Percentiles rank a stretch among this genome's conserved stretches.
These are phyloP conservation scores for Athelia psychrophila DNA, from an alignment of 1,284 basidiomycete genomes.

Conservation along the genomic window DNA sequence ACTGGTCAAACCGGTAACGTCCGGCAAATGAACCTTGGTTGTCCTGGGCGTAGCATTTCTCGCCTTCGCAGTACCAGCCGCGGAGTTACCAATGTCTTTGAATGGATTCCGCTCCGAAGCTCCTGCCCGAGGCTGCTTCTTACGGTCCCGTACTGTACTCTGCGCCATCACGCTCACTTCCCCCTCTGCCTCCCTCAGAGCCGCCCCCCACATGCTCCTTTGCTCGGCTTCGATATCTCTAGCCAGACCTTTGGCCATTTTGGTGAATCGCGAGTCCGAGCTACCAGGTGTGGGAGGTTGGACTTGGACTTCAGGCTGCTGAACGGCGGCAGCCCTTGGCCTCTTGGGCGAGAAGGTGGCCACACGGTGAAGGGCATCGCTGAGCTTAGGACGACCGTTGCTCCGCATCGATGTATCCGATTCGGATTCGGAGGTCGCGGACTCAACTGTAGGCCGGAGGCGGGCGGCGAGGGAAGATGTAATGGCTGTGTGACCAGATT, in stretches of 20 bases:
- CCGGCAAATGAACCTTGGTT: conserved; percentile 55
- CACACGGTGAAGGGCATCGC: conserved; percentile 61
- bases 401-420: conserved; percentile 9
- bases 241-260: conserved; percentile 50
- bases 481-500: conserved; percentile 44
- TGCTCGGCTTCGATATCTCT: conserved; percentile 51
- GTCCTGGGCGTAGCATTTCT: conserved; percentile 19
- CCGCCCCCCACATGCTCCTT: conserved; percentile 12
- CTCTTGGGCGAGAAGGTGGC: conserved; percentile 68
- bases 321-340: conserved; percentile 31
- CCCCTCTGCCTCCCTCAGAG: conserved; percentile 11
- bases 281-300: conserved; percentile 58
- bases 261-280: conserved; percentile 50
- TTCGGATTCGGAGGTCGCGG: conserved; percentile 43
- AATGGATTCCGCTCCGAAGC: not conserved
- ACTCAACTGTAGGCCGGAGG: conserved; percentile 41
- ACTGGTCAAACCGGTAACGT: conserved; percentile 75
- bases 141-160: conserved; percentile 17
- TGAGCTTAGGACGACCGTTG: conserved; percentile 49
- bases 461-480: conserved; percentile 13
- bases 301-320: conserved; percentile 45
- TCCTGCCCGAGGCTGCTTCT: not conserved
- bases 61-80: not conserved
- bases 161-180: conserved; percentile 10
- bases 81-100: not conserved